Evolutionary conservation across 2,329 filamentous ascomycete genomes (phyloP).

Genomic region (Fusarium nygamai): DNA sequence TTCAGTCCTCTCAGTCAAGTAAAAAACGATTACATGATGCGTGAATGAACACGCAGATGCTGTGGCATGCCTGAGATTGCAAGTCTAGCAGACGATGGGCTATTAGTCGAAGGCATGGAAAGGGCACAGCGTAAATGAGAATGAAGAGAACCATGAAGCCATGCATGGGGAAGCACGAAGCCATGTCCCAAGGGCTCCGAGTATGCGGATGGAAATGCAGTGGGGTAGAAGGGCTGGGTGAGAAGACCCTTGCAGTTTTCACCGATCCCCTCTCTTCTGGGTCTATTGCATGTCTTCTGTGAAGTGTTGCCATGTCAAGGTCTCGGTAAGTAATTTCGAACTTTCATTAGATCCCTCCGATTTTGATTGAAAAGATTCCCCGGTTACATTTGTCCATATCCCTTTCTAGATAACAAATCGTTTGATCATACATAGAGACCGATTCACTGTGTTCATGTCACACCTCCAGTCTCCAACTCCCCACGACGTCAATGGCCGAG

Average conservation of each 20-base stretch:
- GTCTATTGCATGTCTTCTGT: slow-evolving; percentile 23
- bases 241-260: slow-evolving; percentile 36
- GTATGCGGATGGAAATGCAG: slow-evolving; percentile 33
- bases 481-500: slow-evolving; percentile 34
- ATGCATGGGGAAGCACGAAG: slow-evolving; percentile 23
- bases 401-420: background rate
- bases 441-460: background rate
- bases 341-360: slow-evolving; percentile 15
- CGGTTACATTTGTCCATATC: background rate
- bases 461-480: background rate
- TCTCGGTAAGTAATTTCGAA: slow-evolving; percentile 25
- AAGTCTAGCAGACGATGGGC: background rate
- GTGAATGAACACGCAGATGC: slow-evolving; percentile 2
- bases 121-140: slow-evolving; percentile 15
- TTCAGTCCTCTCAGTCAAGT: slow-evolving; percentile 1
- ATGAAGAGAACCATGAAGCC: background rate
- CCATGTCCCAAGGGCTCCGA: slow-evolving; percentile 20
- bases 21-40: slow-evolving; percentile 13
- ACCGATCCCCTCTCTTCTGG: slow-evolving; percentile 31
- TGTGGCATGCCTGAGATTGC: background rate
- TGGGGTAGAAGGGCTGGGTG: slow-evolving; percentile 26
- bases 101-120: background rate
- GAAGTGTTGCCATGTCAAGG: slow-evolving; percentile 20
- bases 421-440: slow-evolving; percentile 5
- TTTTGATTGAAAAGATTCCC: slow-evolving; percentile 1